A percentile compares a stretch with the other conserved stretches of the same genome.
Conservation (phyloP, 768 basidiomycete species). For the Russula virescens region DNA sequence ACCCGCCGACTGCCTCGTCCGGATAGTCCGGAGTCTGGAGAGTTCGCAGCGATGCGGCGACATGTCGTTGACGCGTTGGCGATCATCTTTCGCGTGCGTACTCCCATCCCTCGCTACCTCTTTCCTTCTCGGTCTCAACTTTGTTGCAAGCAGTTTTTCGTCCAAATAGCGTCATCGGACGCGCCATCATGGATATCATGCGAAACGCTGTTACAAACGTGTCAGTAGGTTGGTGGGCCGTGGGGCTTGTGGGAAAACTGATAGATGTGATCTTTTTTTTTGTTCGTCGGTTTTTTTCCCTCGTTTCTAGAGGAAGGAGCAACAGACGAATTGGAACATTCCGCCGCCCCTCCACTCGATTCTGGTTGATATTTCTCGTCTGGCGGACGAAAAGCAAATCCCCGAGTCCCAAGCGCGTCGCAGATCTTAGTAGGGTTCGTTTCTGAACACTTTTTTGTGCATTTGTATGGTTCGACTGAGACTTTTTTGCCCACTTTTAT, state of each 20-base stretch:
- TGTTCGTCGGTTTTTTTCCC: neutral
- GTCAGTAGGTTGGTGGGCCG: conserved; percentile 34
- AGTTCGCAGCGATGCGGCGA: conserved; percentile 37
- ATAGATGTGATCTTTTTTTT: conserved; percentile 9
- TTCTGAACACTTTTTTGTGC: conserved; percentile 4
- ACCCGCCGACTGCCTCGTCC: conserved; percentile 26
- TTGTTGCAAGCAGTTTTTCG: conserved; percentile 30
- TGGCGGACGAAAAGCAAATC: conserved; percentile 9
- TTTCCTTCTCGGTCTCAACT: neutral
- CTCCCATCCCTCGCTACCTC: neutral
- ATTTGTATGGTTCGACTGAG: neutral
- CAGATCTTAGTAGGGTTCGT: conserved; percentile 24
- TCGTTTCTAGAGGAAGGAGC: conserved; percentile 16
- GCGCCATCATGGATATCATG: conserved; percentile 36
- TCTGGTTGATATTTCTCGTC: conserved; percentile 13
- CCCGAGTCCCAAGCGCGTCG: conserved; percentile 15
- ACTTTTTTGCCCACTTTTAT: neutral
- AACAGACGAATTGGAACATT: conserved; percentile 16
- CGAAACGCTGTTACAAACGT: conserved; percentile 39
- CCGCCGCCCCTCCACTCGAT: conserved; percentile 7
- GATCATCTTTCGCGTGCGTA: conserved; percentile 43
- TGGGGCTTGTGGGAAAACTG: conserved; percentile 9
- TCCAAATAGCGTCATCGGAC: conserved; percentile 29
- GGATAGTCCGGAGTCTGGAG: conserved; percentile 26
- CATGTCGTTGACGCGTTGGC: conserved; percentile 48